phyloP scores from a whole-genome alignment of 2,329 filamentous ascomycete genomes.

The Colletotrichum abscissum region DNA sequence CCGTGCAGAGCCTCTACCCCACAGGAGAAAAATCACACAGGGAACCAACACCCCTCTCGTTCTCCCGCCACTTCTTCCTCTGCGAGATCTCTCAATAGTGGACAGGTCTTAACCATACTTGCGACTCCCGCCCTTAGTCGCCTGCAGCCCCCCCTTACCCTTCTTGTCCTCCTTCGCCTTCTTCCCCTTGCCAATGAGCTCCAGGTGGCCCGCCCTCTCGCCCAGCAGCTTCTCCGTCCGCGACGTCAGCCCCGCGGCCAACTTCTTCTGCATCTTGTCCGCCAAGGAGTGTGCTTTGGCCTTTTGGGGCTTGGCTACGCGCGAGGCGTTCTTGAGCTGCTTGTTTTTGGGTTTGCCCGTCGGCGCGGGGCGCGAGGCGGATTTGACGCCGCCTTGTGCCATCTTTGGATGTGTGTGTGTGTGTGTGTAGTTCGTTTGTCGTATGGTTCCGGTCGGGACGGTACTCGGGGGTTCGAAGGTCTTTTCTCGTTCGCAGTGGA shows the following conservation, averaged over 20 bases:
- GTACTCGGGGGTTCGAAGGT: no score
- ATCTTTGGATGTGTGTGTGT: conserved; percentile 45
- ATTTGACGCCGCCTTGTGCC: conserved; percentile 67
- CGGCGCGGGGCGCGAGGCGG: conserved; percentile 52
- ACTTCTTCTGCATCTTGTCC: conserved; percentile 67
- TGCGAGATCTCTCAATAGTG: neutral
- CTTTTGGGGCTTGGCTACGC: conserved; percentile 62
- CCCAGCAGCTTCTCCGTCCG: conserved; percentile 69
- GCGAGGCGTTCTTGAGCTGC: conserved; percentile 52
- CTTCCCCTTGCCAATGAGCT: conserved; percentile 68
- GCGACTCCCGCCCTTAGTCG: conserved; percentile 60
- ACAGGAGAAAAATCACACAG: no score
- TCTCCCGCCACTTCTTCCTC: no score
- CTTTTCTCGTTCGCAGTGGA: no score
- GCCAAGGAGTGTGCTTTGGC: conserved; percentile 53
- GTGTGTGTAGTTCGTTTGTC: neutral
- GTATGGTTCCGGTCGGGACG: neutral
- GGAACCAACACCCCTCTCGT: no score
- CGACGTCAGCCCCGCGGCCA: conserved; percentile 63
- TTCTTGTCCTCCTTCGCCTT: conserved; percentile 55
- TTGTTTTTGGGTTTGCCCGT: conserved; percentile 49
- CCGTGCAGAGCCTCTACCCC: neutral
- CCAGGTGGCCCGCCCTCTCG: conserved; percentile 69
- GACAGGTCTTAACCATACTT: conserved; percentile 63
- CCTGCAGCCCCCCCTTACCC: conserved; percentile 20